Conservation (phyloP, 1,284 basidiomycete genomes). For the Rhodotorula sp. region DNA sequence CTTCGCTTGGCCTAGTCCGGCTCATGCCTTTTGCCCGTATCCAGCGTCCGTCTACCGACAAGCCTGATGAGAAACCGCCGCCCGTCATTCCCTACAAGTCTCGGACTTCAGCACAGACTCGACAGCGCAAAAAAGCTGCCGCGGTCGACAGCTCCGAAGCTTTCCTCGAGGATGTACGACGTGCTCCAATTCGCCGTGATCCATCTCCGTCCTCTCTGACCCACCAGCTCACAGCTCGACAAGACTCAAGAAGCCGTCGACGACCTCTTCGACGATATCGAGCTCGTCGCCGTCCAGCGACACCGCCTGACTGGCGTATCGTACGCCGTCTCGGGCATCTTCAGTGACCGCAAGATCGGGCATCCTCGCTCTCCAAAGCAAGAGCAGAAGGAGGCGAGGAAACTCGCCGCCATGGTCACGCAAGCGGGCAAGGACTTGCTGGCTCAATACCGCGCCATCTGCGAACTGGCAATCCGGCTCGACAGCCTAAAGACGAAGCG, state of each 20-base stretch:
- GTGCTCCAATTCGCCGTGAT: background rate
- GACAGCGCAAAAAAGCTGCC: background rate
- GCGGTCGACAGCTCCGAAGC: background rate
- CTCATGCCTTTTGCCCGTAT: background rate
- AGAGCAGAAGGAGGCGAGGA: background rate
- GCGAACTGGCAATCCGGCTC: background rate
- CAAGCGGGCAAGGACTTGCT: background rate
- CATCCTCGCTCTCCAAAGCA: background rate
- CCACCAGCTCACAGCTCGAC: background rate
- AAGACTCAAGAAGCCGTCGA: constrained; percentile 9
- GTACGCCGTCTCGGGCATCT: background rate
- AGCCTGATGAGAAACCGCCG: background rate
- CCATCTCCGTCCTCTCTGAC: background rate
- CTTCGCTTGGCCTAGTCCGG: background rate
- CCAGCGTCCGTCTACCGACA: background rate
- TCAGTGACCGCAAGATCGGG: background rate
- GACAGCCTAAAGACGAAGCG: background rate
- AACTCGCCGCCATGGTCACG: background rate
- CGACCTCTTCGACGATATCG: background rate
- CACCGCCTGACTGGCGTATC: constrained; percentile 8
- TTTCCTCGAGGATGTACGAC: constrained; percentile 1
- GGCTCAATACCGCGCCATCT: background rate
- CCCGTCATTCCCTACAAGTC: background rate
- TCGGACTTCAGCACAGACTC: background rate
- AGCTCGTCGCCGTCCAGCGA: constrained; percentile 5